Conservation (phyloP, 306 rosid species). For the Cucumis sativus region DNA sequence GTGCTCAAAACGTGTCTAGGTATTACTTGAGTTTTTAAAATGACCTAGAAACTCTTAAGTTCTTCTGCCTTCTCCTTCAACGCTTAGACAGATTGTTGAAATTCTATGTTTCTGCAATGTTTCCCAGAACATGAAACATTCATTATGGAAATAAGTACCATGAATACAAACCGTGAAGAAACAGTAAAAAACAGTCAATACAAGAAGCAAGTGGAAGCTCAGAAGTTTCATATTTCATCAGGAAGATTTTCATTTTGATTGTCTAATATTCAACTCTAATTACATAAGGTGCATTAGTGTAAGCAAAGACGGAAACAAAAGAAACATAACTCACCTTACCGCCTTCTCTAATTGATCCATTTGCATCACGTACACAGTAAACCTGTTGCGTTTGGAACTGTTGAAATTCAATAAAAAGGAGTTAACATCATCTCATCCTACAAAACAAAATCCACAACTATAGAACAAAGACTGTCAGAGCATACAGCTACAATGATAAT, state of each 20-base stretch:
- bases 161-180: background rate
- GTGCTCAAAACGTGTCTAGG: too few relatives aligned
- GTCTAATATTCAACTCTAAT: too few relatives aligned
- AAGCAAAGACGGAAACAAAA: background rate
- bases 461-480: background rate
- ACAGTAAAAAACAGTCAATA: background rate
- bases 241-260: too few relatives aligned
- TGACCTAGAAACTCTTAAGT: conserved; percentile 26
- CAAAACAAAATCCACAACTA: background rate
- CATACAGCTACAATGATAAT: conserved; percentile 55
- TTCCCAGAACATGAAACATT: background rate
- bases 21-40: too few relatives aligned
- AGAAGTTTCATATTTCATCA: too few relatives aligned
- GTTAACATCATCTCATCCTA: conserved; percentile 9
- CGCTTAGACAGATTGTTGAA: conserved; percentile 65
- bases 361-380: conserved; percentile 61
- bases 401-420: conserved; percentile 8
- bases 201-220: background rate
- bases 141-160: background rate
- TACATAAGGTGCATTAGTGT: too few relatives aligned
- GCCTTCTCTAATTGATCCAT: conserved; percentile 73
- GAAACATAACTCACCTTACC: conserved; percentile 47
- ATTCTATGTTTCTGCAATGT: conserved; percentile 48
- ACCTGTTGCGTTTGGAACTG: conserved; percentile 96
- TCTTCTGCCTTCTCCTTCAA: conserved; percentile 68